Evolutionary conservation across 257 asterid species (phyloP), one percentile per base, ranked within the genome.

Genomic region (Solanum rostratum): DNA sequence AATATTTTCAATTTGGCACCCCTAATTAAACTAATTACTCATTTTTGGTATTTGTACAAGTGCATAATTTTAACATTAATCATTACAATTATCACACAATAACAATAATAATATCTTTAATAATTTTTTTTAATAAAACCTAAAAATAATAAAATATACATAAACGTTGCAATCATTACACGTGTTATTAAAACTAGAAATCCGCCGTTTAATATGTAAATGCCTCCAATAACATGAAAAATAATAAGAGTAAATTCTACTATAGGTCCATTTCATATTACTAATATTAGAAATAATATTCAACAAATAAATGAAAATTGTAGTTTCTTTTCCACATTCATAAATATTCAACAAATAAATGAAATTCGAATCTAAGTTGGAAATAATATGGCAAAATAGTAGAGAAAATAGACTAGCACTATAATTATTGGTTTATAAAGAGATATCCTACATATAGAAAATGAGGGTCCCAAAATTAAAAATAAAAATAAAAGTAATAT

Each of bases 301-400:
- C 39, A 33, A 33, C 39, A 33, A 33, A 33, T 33, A 4, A 20
- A 18, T 37, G 4, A 20, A 63, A 66, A 29, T 14, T 54, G 39
- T 22, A 15, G 63, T 55, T 70, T 57, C 20, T 73, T 55, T 73
- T 84, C 84, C 84, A 81, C 84, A 62, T 49, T 82, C 29, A 57
- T 62, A 41, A 73, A 45, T 45, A 59, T 30, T 62, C 76, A 82
- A 22, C 37, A 57, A 63, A 20, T 73, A 52, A 82, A 81, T 66
- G 71, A 70, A 82, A 43, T 39, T 9, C 27, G 71, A 79, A 80
- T 33, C 37, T 76, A 76, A 62, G 66, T 53, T 81, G 45, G 83
- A 69, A 68, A 69, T 43, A 69, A 69, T 69, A 69, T 93, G 97
- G 91, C 94, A 95, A 93, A 87, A 90, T 83, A 73, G 86, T 69